Evolutionary conservation across 768 basidiomycete species (phyloP).

Genomic region (Mycena olivaceomarginata): DNA sequence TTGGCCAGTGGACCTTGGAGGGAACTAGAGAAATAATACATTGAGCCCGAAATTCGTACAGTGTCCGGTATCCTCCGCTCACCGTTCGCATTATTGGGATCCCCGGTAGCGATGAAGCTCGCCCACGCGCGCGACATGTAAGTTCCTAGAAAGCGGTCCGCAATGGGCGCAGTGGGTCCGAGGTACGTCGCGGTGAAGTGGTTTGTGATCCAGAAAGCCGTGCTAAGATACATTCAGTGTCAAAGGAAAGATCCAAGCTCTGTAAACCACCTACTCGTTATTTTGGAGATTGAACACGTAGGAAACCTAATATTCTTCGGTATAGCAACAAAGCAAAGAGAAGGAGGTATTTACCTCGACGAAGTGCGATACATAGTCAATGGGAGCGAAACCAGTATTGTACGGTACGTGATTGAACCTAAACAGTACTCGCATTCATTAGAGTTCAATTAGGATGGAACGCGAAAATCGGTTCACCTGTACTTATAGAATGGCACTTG

Average conservation of each 20-base stretch:
- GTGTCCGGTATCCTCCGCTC: constrained; percentile 3
- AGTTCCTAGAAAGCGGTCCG: constrained; percentile 36
- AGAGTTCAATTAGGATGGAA: not conserved
- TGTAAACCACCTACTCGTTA: constrained; percentile 32
- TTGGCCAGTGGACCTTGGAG: constrained; percentile 33
- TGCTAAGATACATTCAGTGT: constrained; percentile 16
- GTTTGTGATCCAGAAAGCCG: constrained; percentile 37
- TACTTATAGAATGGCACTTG: constrained; percentile 41
- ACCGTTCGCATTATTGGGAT: constrained; percentile 12
- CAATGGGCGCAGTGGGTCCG: constrained; percentile 34
- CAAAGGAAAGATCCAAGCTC: not conserved
- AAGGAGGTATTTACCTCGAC: constrained; percentile 20
- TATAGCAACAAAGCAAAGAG: not conserved
- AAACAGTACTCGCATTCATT: not conserved
- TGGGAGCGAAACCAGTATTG: constrained; percentile 16
- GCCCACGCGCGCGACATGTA: constrained; percentile 39
- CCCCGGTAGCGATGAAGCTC: constrained; percentile 35
- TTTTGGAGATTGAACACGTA: constrained; percentile 41
- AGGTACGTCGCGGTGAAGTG: constrained; percentile 42
- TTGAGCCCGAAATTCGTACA: not conserved
- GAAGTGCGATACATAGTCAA: constrained; percentile 36
- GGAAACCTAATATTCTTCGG: constrained; percentile 16
- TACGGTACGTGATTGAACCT: constrained; percentile 39
- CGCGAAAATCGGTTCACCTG: constrained; percentile 1
- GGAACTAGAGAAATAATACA: constrained; percentile 15